Base-by-base conservation (phyloP, 345 rosid genomes). In the Euclidium syriacum region DNA sequence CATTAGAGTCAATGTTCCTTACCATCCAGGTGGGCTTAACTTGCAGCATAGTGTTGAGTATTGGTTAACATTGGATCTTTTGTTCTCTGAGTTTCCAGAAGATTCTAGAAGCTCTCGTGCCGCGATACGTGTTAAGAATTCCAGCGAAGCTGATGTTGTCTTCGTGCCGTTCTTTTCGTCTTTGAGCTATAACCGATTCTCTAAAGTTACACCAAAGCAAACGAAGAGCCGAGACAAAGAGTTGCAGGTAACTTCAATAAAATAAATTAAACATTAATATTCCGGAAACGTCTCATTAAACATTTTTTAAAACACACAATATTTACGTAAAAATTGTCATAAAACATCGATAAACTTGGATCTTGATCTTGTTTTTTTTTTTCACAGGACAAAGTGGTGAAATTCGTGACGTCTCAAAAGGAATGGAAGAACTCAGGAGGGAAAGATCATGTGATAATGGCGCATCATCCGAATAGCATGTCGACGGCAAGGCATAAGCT, bases 381-480 rank as follows among this genome's bases (percentile, higher is more conserved):
- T 11, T 15, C 33, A 38, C 84, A 94, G 73, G 95, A 85, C 24
- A 87, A 79, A 57, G 34, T 84, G 82, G 92, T 94, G 29, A 62
- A 40, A 26, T 80, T 60, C 42, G 54, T 94, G 66, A 85, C 80
- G 19, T 58, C 78, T 1, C 95, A 81, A 30, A 65, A 63, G 65
- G 88, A 87, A 63, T 94, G 99, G 99, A 87, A 79, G 75, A 71
- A 54, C 63, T 84, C 90, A 2, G 85, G 90, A 14, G 99, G 97
- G 0, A 68, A 67, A 42, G 86, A 94, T 71, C 99, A 94, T 72
- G 51, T 90, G 12, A 56, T 94, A 20, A 42, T 86, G 77, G 96
- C 99, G 36, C 99, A 94, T 72, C 99, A 94, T 73, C 99, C 99
- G 0, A 94, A 90, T 57, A 94, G 99, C 64, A 77, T 94, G 95